A percentile compares a stretch with the other conserved stretches of the same genome.
Conservation (phyloP, 495 filamentous ascomycete species). For the Penicillium alfredii region DNA sequence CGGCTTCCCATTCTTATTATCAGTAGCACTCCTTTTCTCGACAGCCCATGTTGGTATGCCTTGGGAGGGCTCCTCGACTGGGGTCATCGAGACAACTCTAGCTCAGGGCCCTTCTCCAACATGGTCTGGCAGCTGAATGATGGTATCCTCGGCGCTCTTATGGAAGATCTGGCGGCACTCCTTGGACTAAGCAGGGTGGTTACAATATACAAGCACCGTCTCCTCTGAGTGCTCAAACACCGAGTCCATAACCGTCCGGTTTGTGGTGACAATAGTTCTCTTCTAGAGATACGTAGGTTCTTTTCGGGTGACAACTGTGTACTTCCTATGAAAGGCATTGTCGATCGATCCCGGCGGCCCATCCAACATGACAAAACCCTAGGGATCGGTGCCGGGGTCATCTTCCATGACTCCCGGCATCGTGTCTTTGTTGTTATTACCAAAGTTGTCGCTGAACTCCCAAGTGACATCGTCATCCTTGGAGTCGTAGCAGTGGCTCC, state of each 20-base stretch:
- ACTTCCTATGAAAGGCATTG: constrained; percentile 24
- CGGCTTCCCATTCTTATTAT: too few species aligned
- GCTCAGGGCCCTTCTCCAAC: constrained; percentile 29
- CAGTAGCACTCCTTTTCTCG: too few species aligned
- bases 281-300: too few species aligned
- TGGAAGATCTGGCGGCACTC: constrained; percentile 19
- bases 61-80: constrained; percentile 4
- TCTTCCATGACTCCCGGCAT: too few species aligned
- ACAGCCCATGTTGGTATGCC: too few species aligned
- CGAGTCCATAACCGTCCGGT: constrained; percentile 20
- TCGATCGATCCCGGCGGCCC: constrained; percentile 26
- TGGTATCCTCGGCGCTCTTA: constrained; percentile 28
- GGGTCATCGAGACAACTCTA: constrained; percentile 19
- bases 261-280: constrained; percentile 20
- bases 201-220: constrained; percentile 24
- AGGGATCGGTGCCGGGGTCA: constrained; percentile 23
- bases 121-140: constrained; percentile 26
- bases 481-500: constrained; percentile 17
- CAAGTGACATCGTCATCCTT: constrained; percentile 12
- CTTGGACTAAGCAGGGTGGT: constrained; percentile 14
- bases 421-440: constrained; percentile 13
- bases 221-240: constrained; percentile 25
- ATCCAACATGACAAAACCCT: constrained; percentile 34
- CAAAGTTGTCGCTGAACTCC: constrained; percentile 12
- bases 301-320: too few species aligned